Percentiles rank a stretch among this genome's conserved stretches.
phyloP scores from a whole-genome alignment of 106 monocot genomes.

The Apostasia shenzhenica region DNA sequence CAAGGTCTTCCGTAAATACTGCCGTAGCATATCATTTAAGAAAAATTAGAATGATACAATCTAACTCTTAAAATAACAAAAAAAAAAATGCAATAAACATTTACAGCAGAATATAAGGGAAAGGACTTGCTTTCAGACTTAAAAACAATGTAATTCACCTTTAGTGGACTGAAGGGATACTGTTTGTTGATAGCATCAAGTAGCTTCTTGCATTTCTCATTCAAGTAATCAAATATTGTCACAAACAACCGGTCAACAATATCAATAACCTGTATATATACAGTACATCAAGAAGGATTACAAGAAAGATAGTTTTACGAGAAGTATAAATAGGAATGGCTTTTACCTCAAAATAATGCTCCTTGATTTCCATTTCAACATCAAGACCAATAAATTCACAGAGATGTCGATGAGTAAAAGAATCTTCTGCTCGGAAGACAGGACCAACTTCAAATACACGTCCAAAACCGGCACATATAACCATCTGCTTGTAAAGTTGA shows the following conservation, averaged over 20 bases:
- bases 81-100: background rate
- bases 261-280: constrained; percentile 67
- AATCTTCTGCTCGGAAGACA: constrained; percentile 93
- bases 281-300: background rate
- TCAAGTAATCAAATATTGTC: constrained; percentile 75
- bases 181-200: constrained; percentile 72
- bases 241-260: constrained; percentile 84
- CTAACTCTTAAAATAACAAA: background rate
- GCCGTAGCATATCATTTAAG: constrained; percentile 4
- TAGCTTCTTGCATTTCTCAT: constrained; percentile 70
- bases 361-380: constrained; percentile 90
- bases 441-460: constrained; percentile 85
- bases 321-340: background rate
- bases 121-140: background rate
- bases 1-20: constrained; percentile 82
- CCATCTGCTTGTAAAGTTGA: constrained; percentile 88
- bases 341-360: constrained; percentile 82
- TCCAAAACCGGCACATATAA: constrained; percentile 73
- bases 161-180: constrained; percentile 85
- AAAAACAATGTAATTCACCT: constrained; percentile 33
- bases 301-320: background rate
- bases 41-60: background rate
- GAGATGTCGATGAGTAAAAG: constrained; percentile 80
- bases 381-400: constrained; percentile 94
- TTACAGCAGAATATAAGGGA: background rate